Percentiles rank a stretch among this genome's conserved stretches.
These are phyloP conservation scores for Wickerhamomyces queroliae DNA, from an alignment of 805 yeast genomes.

Conservation along the genomic window DNA sequence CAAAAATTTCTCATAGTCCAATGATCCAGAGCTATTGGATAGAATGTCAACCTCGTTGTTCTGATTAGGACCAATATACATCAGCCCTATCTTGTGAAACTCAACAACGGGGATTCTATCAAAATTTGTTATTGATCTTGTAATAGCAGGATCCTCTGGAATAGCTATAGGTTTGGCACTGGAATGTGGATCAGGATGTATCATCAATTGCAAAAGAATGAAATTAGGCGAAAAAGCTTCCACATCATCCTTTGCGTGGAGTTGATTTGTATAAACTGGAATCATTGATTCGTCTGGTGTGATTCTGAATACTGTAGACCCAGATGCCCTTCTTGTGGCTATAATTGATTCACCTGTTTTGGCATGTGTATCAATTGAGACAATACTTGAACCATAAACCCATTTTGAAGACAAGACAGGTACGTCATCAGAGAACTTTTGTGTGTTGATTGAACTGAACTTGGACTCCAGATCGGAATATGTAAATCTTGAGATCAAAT, in stretches of 20 bases:
- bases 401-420: slow-evolving; percentile 37
- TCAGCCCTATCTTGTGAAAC: slow-evolving; percentile 71
- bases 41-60: slow-evolving; percentile 57
- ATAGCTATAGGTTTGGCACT: slow-evolving; percentile 42
- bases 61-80: slow-evolving; percentile 72
- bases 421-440: slow-evolving; percentile 21
- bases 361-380: slow-evolving; percentile 50
- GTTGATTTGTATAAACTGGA: slow-evolving; percentile 23
- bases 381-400: slow-evolving; percentile 53
- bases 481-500: slow-evolving; percentile 62
- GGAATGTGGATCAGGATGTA: slow-evolving; percentile 31
- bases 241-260: slow-evolving; percentile 16
- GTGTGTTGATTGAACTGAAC: slow-evolving; percentile 24
- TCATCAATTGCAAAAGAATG: slow-evolving; percentile 44
- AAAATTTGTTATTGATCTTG: slow-evolving; percentile 52
- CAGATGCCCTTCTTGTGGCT: slow-evolving; percentile 61
- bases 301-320: slow-evolving; percentile 43
- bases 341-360: slow-evolving; percentile 46
- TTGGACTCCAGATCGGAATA: slow-evolving; percentile 56
- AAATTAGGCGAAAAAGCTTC: slow-evolving; percentile 37
- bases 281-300: slow-evolving; percentile 33
- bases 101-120: slow-evolving; percentile 77
- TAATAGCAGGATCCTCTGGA: slow-evolving; percentile 38
- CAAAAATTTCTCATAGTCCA: slow-evolving; percentile 54
- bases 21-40: slow-evolving; percentile 59